Conservation (phyloP, 192 early-diverging fungal genomes). For the Coemansia reversa region DNA sequence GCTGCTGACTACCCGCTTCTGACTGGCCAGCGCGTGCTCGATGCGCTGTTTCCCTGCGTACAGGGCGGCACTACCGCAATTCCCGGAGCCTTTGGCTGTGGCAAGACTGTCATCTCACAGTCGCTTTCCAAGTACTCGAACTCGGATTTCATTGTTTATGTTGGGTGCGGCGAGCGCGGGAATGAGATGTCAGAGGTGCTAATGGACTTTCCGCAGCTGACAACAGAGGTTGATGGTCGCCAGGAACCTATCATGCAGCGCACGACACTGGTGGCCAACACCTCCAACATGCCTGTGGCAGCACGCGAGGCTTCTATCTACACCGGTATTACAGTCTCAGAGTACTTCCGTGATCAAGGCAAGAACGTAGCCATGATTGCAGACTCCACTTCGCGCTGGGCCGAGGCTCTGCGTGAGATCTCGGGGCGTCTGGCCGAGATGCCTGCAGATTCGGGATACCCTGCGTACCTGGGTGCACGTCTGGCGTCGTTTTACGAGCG, state of each 20-base stretch:
- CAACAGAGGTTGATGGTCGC: constrained; percentile 89
- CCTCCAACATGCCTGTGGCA: constrained; percentile 99
- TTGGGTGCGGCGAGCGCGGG: constrained; percentile 95
- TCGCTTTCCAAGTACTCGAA: constrained; percentile 99
- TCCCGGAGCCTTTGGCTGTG: constrained; percentile 99
- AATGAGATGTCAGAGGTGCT: constrained; percentile 99
- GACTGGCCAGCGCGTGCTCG: constrained; percentile 98
- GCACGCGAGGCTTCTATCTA: constrained; percentile 99
- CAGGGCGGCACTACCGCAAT: constrained; percentile 99
- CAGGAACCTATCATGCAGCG: constrained; percentile 99
- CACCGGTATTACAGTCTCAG: constrained; percentile 98
- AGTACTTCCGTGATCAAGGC: constrained; percentile 99
- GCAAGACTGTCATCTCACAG: constrained; percentile 99
- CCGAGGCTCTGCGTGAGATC: constrained; percentile 99
- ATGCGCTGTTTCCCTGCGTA: constrained; percentile 98
- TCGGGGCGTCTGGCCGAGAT: constrained; percentile 99
- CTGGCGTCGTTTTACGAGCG: constrained; percentile 99
- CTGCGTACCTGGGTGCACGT: constrained; percentile 96
- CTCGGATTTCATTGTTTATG: constrained; percentile 99
- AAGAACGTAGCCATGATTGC: constrained; percentile 99
- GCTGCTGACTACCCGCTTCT: constrained; percentile 93
- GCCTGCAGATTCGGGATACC: constrained; percentile 98
- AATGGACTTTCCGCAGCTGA: constrained; percentile 98
- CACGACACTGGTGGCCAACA: constrained; percentile 98
- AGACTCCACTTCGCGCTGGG: constrained; percentile 99